Conservation (phyloP, 768 basidiomycete species). For the Flagelloscypha sp. region DNA sequence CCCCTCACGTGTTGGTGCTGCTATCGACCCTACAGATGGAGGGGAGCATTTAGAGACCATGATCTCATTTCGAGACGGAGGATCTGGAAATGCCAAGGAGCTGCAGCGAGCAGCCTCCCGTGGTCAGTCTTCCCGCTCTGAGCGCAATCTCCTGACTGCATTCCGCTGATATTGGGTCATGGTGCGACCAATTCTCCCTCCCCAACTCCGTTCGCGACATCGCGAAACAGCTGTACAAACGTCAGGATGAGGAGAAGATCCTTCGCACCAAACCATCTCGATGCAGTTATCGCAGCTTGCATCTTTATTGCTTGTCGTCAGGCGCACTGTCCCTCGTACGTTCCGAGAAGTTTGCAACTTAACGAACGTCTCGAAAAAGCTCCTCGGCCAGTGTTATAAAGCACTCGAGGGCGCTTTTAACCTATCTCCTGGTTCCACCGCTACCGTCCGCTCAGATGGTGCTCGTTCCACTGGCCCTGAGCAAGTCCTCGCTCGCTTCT, state of each 20-base stretch:
- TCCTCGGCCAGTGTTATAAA: slow-evolving; percentile 89
- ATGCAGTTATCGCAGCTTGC: slow-evolving; percentile 93
- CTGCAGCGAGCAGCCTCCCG: slow-evolving; percentile 89
- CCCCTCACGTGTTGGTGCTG: slow-evolving; percentile 98
- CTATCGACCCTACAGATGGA: slow-evolving; percentile 89
- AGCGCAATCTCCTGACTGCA: slow-evolving; percentile 79
- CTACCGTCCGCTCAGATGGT: slow-evolving; percentile 32
- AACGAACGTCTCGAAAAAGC: slow-evolving; percentile 91
- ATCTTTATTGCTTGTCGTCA: slow-evolving; percentile 97
- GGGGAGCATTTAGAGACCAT: slow-evolving; percentile 92
- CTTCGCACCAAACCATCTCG: slow-evolving; percentile 84
- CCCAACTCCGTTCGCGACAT: slow-evolving; percentile 92
- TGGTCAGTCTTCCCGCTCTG: slow-evolving; percentile 67
- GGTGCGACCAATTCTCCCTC: slow-evolving; percentile 94
- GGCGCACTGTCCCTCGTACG: slow-evolving; percentile 89
- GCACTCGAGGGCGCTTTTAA: slow-evolving; percentile 85
- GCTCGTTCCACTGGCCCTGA: slow-evolving; percentile 65
- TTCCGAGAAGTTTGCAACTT: slow-evolving; percentile 94
- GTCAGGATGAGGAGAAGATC: slow-evolving; percentile 91
- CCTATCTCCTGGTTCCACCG: slow-evolving; percentile 71
- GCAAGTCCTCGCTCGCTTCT: slow-evolving; percentile 85
- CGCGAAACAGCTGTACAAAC: slow-evolving; percentile 95
- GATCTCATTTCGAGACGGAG: slow-evolving; percentile 93
- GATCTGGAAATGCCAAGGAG: slow-evolving; percentile 84
- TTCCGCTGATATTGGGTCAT: slow-evolving; percentile 87